Conservation (phyloP, 331 rosid species). For the Quercus tomentella region DNA sequence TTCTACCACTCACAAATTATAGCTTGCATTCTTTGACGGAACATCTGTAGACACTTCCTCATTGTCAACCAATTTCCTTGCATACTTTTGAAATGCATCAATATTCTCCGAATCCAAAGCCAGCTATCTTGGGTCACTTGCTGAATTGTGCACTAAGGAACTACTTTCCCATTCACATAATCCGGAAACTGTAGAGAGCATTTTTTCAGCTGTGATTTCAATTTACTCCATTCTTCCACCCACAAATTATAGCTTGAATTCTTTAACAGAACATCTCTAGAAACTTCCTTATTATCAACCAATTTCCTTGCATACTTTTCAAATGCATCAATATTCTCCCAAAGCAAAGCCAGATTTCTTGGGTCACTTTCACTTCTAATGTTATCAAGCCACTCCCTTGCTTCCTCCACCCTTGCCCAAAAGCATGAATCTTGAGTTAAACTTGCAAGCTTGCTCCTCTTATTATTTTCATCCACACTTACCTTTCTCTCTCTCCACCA, state of each 20-base stretch:
- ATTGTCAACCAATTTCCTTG: slow-evolving; percentile 35
- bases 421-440: slow-evolving; percentile 82
- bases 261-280: slow-evolving; percentile 62
- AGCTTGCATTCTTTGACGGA: slow-evolving; percentile 70
- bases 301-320: slow-evolving; percentile 52
- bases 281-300: slow-evolving; percentile 60
- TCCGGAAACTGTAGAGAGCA: slow-evolving; percentile 24
- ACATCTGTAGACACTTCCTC: slow-evolving; percentile 78
- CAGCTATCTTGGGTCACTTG: slow-evolving; percentile 28
- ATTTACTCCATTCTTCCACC: slow-evolving; percentile 47
- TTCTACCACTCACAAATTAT: slow-evolving; percentile 56
- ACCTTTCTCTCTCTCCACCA: slow-evolving; percentile 58
- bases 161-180: slow-evolving; percentile 33
- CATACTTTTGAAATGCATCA: slow-evolving; percentile 47
- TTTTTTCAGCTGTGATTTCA: slow-evolving; percentile 32
- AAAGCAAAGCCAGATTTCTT: slow-evolving; percentile 22
- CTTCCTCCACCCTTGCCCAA: slow-evolving; percentile 88
- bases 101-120: slow-evolving; percentile 35
- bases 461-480: slow-evolving; percentile 15
- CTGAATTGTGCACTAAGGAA: slow-evolving; percentile 24
- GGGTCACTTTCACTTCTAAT: slow-evolving; percentile 48
- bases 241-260: slow-evolving; percentile 73
- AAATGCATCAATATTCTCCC: slow-evolving; percentile 51
- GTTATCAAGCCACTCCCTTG: slow-evolving; percentile 58
- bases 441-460: slow-evolving; percentile 62